Evolutionary conservation across 306 rosid genomes (phyloP), one percentile per base, ranked within the genome.

Genomic region (Mimosa bimucronata): DNA sequence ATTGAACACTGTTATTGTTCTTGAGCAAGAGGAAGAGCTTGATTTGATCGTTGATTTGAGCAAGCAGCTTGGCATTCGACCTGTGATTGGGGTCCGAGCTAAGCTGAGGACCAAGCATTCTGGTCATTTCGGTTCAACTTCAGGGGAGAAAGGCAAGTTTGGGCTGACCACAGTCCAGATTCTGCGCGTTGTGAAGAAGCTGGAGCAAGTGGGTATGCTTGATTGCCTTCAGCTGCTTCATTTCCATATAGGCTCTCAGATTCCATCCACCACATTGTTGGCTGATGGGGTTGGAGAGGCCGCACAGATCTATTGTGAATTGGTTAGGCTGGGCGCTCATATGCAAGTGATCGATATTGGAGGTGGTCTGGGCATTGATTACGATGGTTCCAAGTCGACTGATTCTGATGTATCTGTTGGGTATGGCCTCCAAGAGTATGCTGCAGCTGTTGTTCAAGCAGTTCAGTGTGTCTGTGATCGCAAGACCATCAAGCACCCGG

Each of bases 61-160:
- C 80, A 89, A 87, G 48, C 89, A 84, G 84, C 90, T 94, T 6
- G 69, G 87, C 34, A 86, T 91, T 75, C 90, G 90, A 8, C 98
- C 98, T 14, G 92, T 91, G 76, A 79, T 94, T 37, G 98, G 98
- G 0, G 23, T 87, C 53, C 92, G 98, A 0, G 98, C 98, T 0
- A 94, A 92, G 95, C 89, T 94, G 77, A 80, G 92, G 71, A 92
- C 97, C 9, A 94, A 89, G 67, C 98, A 94, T 79, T 90, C 94
- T 0, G 98, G 98, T 2, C 98, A 94, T 79, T 92, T 94, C 21
- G 98, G 98, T 5, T 85, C 92, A 2, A 94, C 98, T 58, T 94
- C 98, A 0, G 98, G 98, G n/a, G 98, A 92, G 89, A 94, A 92
- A 38, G 98, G 98, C 1, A 94, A 94, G 81, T 94, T 94, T 7